Evolutionary conservation across 345 rosid genomes (phyloP), one percentile per base, ranked within the genome.

Genomic region (Acer negundo): DNA sequence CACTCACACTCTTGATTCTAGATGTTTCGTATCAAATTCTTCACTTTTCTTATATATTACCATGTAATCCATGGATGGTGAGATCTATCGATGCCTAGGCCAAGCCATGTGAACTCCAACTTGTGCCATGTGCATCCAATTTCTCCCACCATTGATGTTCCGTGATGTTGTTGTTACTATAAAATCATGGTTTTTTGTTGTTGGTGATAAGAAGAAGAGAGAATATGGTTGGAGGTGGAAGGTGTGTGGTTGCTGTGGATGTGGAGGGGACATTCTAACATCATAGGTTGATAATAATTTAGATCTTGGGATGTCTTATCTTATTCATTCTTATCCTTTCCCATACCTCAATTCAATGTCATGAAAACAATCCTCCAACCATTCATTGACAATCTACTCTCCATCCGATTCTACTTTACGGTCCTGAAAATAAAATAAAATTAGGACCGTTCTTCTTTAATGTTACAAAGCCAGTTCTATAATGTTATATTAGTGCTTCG

Each of bases 331-430:
- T 12, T 63, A 47, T 46, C 70, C 20, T 47, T 47, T 28, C 44
- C 59, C 77, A 26, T 46, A 16, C 69, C 69, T 61, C 59, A 23
- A 23, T 63, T 56, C 47, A 61, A n/a, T 73, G 79, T 44, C 76
- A 24, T 64, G 86, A 80, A 62, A 78, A 56, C 72, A 69, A 80
- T 62, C 65, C 72, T 35, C 38, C 6, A 35, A 35, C 38, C 38
- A 35, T 4, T 35, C 38, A 35, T 4, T 44, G 55, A 40, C 67
- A 73, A 17, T 26, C 23, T 66, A 12, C 35, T 55, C n/a, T 19
- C 38, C 13, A 40, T 64, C 69, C 1, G 5, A 49, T 49, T 28
- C 31, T 28, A 28, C 3, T 2, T 28, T 28, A 35, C 6, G 38
- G 6, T 35, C 2, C 31, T 28, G 2, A 28, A 28, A 28, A 28